These are phyloP conservation scores for Calonectria multiphialidica DNA, from an alignment of 2,329 filamentous ascomycete genomes.

Conservation along the genomic window DNA sequence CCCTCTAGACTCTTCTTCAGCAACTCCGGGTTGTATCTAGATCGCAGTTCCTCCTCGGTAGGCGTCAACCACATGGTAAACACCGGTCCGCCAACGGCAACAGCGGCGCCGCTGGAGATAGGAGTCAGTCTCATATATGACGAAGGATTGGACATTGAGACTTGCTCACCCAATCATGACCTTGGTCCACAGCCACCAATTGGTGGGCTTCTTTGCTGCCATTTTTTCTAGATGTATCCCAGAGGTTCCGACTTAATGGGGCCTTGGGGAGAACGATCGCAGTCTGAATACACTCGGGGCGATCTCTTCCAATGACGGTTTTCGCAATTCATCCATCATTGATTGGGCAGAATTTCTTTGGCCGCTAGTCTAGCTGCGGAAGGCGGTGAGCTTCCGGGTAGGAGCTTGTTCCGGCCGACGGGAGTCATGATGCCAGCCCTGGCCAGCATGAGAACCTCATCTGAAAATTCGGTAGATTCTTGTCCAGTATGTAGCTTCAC, in stretches of 20 bases:
- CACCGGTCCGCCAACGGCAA: conserved; percentile 87
- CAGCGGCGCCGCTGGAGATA: conserved; percentile 71
- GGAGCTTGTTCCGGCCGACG: conserved; percentile 25
- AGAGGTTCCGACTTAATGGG: not conserved
- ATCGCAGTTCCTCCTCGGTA: conserved; percentile 91
- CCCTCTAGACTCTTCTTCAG: conserved; percentile 88
- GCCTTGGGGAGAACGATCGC: not conserved
- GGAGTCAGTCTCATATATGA: conserved; percentile 26
- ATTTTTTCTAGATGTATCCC: conserved; percentile 29
- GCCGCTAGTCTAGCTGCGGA: conserved; percentile 24
- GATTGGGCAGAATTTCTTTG: conserved; percentile 43
- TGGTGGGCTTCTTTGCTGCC: conserved; percentile 60
- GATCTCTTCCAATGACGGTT: conserved; percentile 43
- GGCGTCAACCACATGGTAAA: conserved; percentile 85
- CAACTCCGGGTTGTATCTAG: conserved; percentile 95
- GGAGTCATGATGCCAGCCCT: not conserved
- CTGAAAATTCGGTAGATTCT: not conserved
- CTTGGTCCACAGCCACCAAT: conserved; percentile 74
- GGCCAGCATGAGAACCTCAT: not conserved
- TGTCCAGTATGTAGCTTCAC: not conserved
- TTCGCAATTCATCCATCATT: conserved; percentile 46
- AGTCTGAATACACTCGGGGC: conserved; percentile 8
- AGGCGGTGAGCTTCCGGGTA: conserved; percentile 39
- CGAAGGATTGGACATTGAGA: conserved; percentile 25
- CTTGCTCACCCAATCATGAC: conserved; percentile 75